These are phyloP conservation scores for Tanacetum coccineum DNA, from an alignment of 129 eudicot species.

Conservation along the genomic window DNA sequence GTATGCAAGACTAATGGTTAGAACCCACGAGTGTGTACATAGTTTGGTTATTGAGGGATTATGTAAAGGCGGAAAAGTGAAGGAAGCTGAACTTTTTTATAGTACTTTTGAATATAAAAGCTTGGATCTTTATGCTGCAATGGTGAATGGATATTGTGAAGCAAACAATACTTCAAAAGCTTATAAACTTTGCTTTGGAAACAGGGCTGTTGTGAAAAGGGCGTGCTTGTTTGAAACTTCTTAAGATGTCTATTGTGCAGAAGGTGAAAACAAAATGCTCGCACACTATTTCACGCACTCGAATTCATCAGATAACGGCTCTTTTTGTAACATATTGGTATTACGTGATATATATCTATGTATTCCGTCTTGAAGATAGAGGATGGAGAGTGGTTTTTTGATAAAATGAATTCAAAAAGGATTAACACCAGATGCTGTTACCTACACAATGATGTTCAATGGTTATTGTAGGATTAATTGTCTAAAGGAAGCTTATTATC, in stretches of 20 bases:
- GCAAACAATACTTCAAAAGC: constrained; percentile 41
- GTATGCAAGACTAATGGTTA: constrained; percentile 48
- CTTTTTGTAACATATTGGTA: constrained; percentile 38
- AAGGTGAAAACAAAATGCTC: constrained; percentile 41
- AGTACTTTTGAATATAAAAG: constrained; percentile 37
- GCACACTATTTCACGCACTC: constrained; percentile 33
- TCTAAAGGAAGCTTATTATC: constrained; percentile 46
- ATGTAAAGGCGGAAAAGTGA: constrained; percentile 52
- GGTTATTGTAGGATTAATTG: constrained; percentile 51
- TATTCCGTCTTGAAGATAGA: constrained; percentile 45
- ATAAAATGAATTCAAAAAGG: constrained; percentile 47
- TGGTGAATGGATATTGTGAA: constrained; percentile 71
- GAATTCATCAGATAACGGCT: constrained; percentile 28
- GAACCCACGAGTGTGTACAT: constrained; percentile 40
- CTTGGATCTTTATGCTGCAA: constrained; percentile 60
- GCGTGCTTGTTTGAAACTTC: constrained; percentile 48
- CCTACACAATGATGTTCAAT: constrained; percentile 68
- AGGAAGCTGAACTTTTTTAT: constrained; percentile 63
- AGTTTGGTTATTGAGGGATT: constrained; percentile 55
- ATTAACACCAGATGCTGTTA: constrained; percentile 47
- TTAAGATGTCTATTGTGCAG: constrained; percentile 46
- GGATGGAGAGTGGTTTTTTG: constrained; percentile 55
- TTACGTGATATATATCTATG: constrained; percentile 43
- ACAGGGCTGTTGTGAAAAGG: constrained; percentile 31
- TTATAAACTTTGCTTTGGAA: constrained; percentile 30